Conservation (phyloP, 2,329 filamentous ascomycete species). For the Neonectria punicea region DNA sequence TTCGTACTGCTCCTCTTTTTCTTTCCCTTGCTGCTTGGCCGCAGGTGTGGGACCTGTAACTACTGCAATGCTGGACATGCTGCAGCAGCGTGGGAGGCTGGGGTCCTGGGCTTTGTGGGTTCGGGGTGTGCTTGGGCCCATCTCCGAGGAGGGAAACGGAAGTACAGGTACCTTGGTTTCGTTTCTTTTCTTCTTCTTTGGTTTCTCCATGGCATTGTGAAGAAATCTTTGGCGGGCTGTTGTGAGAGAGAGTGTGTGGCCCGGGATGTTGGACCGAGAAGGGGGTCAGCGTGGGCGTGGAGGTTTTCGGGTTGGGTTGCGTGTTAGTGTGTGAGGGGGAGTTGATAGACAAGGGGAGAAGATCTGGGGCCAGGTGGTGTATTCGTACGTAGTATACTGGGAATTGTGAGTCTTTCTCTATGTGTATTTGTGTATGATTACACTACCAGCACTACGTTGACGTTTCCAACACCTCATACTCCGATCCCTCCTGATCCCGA, state of each 20-base stretch:
- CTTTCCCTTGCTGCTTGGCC: conserved; percentile 3
- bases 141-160: background rate
- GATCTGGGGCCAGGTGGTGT: background rate
- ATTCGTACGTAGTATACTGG: background rate
- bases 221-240: conserved; percentile 8
- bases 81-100: background rate
- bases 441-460: background rate
- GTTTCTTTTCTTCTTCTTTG: conserved; percentile 1
- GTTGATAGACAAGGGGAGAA: background rate
- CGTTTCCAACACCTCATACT: background rate
- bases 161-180: background rate
- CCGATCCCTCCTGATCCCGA: conserved; percentile 4
- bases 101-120: conserved; percentile 13
- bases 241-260: too few species aligned
- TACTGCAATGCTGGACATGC: conserved; percentile 13
- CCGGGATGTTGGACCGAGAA: background rate
- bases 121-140: background rate
- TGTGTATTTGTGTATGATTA: background rate
- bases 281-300: background rate
- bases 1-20: background rate
- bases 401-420: background rate
- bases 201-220: conserved; percentile 1
- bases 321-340: background rate
- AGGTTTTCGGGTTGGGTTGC: background rate
- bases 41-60: conserved; percentile 4